Evolutionary conservation across 345 rosid genomes (phyloP), one percentile per base, ranked within the genome.

Genomic region (Firmiana major): DNA sequence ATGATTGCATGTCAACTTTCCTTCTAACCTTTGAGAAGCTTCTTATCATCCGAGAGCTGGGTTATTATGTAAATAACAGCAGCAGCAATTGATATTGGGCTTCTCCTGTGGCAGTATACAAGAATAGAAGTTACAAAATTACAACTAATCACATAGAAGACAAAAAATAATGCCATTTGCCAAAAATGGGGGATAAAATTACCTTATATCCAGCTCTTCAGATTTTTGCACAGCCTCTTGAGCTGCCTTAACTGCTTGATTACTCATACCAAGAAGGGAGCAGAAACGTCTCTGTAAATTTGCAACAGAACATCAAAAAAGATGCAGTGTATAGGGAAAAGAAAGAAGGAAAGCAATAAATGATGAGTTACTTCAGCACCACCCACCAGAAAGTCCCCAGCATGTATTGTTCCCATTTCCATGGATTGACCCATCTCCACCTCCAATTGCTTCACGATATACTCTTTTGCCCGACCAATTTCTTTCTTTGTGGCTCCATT

Each of bases 21-120:
- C n/a, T n/a, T 76, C 82, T 81, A 81, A 95, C 99, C 98, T 93
- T 91, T 84, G 45, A 95, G 96, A 42, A 83, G 84, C 88, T 95
- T 95, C 88, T 95, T 93, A 63, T 95, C 99, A 45, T 90, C 98
- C 10, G 99, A 92, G 54, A 95, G 96, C 81, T 95, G 99, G 31
- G 97, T 89, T 78, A 93, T 90, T 74, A 95, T 95, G 80, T 90
- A 95, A 17, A 95, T 95, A 31, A 95, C 92, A 54, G 97, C 99
- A 59, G 99, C 99, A 75, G 99, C 99, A 67, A 95, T 90, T 24
- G 99, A 95, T 87, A 95, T 93, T 49, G 99, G 99, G 71, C 98
- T 95, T 86, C 99, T 90, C 98, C 99, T 95, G 92, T 9, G 6
- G 70, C 24, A 65, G 70, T 10, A 38, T 15, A 65, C 66, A 28